These are phyloP conservation scores for Chamaenerion angustifolium DNA, from an alignment of 345 rosid species.

Conservation along the genomic window DNA sequence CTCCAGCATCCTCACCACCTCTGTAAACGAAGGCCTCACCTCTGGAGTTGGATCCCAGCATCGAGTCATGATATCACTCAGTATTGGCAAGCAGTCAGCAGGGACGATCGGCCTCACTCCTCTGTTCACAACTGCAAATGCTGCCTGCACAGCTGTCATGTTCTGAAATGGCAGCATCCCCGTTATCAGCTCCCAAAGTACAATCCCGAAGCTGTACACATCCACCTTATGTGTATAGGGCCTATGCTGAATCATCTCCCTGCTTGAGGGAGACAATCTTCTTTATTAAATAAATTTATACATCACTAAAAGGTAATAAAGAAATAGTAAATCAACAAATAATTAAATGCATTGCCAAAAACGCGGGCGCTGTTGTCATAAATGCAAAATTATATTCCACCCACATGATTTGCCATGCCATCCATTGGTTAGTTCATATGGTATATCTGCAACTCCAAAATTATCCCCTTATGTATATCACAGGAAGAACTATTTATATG, in stretches of 20 bases:
- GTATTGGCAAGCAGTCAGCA: slow-evolving; percentile 21
- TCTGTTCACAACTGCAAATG: slow-evolving; percentile 31
- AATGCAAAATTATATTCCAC: too few species aligned
- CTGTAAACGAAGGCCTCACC: slow-evolving; percentile 22
- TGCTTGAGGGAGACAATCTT: slow-evolving; percentile 7
- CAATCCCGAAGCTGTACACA: slow-evolving; percentile 37
- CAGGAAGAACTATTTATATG: too few species aligned
- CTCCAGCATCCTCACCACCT: slow-evolving; percentile 26
- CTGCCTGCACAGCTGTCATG: slow-evolving; percentile 38
- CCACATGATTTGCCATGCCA: too few species aligned
- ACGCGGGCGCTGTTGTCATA: too few species aligned
- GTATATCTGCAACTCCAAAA: too few species aligned
- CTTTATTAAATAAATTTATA: background rate
- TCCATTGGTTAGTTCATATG: too few species aligned
- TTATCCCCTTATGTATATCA: too few species aligned
- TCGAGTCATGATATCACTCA: slow-evolving; percentile 22
- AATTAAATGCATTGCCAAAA: too few species aligned
- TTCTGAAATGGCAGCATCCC: slow-evolving; percentile 28
- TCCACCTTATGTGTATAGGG: slow-evolving; percentile 34
- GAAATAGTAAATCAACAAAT: background rate
- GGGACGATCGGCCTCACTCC: slow-evolving; percentile 26
- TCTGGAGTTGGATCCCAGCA: slow-evolving; percentile 33
- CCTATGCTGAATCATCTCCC: slow-evolving; percentile 35
- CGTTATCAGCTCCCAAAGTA: slow-evolving; percentile 33
- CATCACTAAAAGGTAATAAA: background rate